Base-by-base conservation (phyloP, 495 filamentous ascomycete species). In the Jackrogersella multiformis region DNA sequence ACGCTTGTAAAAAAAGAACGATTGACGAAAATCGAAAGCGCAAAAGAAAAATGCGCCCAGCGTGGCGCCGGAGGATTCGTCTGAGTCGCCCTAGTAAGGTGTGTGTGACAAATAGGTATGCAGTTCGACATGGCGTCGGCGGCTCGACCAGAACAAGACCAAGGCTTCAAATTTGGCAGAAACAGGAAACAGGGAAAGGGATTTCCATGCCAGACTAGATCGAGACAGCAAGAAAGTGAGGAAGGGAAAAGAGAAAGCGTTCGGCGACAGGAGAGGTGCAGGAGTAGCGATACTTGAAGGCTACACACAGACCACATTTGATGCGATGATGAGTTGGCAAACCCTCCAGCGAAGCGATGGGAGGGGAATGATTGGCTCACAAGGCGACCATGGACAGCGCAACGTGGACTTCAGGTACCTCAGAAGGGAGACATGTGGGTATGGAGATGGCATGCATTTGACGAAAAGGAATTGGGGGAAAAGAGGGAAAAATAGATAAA, bases 321-420 rank as follows among this genome's bases (percentile, higher is more conserved):
- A 78, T 78, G 76, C 76, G 76, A 74, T 76, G 76, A 78, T 78
- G 76, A 76, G 76, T 77, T 78, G 76, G 75, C 76, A 76, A 76
- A 74, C 66, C 70, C 68, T 73, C 73, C 65, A 70, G 69, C 69
- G 56, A 66, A 59, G 64, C 70, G 65, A 68, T 59, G 70, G 68
- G 55, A 69, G 53, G 49, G 59, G 66, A 57, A 49, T 76, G 74
- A 76, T 76, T 76, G 74, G 74, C 56, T 71, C 57, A 24, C 57
- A 63, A 71, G 63, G 67, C 44, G 62, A 66, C 58, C 48, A 56
- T 67, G 68, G 53, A 59, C 70, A 61, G 64, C 70, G 70, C 61
- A 72, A 72, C 71, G 68, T 73, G 73, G 73, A 75, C 68, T 68
- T 71, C 68, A 74, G 72, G 72, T 74, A 68, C 69, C 65, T 70